Percentiles rank a stretch among this genome's conserved stretches.
These are phyloP conservation scores for Eucalyptus melliodora DNA, from an alignment of 345 rosid species.

Conservation along the genomic window DNA sequence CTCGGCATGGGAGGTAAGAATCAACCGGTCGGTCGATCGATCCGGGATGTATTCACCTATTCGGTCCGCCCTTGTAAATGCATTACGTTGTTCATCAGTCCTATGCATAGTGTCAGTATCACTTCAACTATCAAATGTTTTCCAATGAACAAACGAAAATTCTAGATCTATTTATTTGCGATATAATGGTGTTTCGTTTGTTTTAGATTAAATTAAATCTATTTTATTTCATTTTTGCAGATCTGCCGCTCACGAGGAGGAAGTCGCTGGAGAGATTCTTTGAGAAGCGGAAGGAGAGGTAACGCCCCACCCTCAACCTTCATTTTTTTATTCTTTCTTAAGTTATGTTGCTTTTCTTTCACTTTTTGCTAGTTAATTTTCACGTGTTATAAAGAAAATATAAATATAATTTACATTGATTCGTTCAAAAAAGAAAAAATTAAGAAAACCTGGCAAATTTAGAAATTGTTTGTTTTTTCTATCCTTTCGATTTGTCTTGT, in stretches of 20 bases:
- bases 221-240: slow-evolving; percentile 2
- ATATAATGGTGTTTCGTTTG: not conserved
- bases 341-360: not conserved
- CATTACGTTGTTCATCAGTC: not conserved
- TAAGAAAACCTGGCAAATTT: not conserved
- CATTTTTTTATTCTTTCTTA: not conserved
- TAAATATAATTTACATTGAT: not conserved
- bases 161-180: not conserved
- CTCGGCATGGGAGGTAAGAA: slow-evolving; percentile 43
- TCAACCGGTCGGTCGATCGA: not conserved
- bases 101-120: not conserved
- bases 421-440: not conserved
- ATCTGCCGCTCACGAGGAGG: slow-evolving; percentile 59
- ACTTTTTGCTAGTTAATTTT: not conserved
- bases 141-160: not conserved
- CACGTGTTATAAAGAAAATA: not conserved
- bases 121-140: not conserved
- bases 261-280: slow-evolving; percentile 80
- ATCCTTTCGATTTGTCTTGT: not conserved
- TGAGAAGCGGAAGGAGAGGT: slow-evolving; percentile 93
- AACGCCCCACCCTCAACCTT: not conserved
- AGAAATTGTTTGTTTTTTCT: not conserved
- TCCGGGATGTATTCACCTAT: too few species aligned
- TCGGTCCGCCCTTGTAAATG: not conserved
- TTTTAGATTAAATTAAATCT: not conserved